A percentile compares a stretch with the other conserved stretches of the same genome.
phyloP scores from a whole-genome alignment of 495 filamentous ascomycete species.

The Jackrogersella minutella region DNA sequence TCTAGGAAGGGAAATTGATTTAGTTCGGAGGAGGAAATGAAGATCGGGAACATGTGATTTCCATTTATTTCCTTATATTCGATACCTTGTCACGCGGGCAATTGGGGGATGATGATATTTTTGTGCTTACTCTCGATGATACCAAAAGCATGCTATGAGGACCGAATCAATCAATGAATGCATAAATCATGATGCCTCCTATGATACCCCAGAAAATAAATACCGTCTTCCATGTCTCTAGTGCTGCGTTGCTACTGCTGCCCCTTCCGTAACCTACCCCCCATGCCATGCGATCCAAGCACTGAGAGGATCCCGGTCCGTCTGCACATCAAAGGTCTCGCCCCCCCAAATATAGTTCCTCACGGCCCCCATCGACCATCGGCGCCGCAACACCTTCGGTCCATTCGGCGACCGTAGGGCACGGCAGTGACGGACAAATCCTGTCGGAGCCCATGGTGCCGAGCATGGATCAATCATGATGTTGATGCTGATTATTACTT shows the following conservation, averaged over 20 bases:
- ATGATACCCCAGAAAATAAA: constrained; percentile 26
- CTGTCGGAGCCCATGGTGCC: constrained; percentile 27
- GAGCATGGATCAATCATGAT: constrained; percentile 29
- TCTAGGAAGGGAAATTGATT: constrained; percentile 39
- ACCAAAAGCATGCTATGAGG: constrained; percentile 38
- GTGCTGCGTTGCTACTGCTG: background rate
- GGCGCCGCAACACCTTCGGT: constrained; percentile 26
- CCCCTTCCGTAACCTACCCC: constrained; percentile 26
- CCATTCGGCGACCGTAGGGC: constrained; percentile 31
- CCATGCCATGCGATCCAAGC: constrained; percentile 21
- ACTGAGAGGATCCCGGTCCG: constrained; percentile 23
- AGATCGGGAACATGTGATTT: constrained; percentile 32
- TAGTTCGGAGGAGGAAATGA: constrained; percentile 21
- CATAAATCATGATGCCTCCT: constrained; percentile 31
- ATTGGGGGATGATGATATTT: constrained; percentile 32
- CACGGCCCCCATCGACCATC: constrained; percentile 35
- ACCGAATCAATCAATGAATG: constrained; percentile 38
- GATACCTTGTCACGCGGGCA: constrained; percentile 42
- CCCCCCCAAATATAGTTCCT: constrained; percentile 25
- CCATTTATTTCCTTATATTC: constrained; percentile 35
- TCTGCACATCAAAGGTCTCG: constrained; percentile 24
- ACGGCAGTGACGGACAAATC: constrained; percentile 15
- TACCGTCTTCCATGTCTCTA: background rate
- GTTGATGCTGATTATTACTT: constrained; percentile 25
- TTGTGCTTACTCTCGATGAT: constrained; percentile 41